A percentile compares a stretch with the other conserved stretches of the same genome.
Evolutionary conservation across 2,329 filamentous ascomycete species (phyloP).

Genomic region (Colletotrichum graminicola): DNA sequence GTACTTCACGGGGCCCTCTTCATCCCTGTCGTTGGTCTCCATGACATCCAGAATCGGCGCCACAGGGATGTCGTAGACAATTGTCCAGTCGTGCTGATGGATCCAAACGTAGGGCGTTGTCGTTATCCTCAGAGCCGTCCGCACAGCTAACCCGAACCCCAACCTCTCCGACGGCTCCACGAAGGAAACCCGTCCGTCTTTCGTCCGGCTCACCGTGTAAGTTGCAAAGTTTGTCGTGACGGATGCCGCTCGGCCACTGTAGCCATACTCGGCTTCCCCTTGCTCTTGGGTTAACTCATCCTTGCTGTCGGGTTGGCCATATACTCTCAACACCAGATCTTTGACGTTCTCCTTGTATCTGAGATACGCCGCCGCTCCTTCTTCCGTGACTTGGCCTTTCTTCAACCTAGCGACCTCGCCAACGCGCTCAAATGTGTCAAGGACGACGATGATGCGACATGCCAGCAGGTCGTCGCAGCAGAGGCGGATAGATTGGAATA

Average conservation of each 20-base stretch:
- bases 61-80: conserved; percentile 60
- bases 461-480: conserved; percentile 56
- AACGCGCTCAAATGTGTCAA: conserved; percentile 65
- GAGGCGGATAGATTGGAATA: conserved; percentile 59
- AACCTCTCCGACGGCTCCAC: conserved; percentile 61
- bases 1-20: conserved; percentile 60
- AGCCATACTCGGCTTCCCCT: conserved; percentile 63
- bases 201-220: conserved; percentile 52
- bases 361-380: conserved; percentile 57
- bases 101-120: conserved; percentile 67
- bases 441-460: conserved; percentile 63
- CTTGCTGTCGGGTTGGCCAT: conserved; percentile 27
- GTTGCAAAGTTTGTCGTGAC: neutral
- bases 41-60: conserved; percentile 60
- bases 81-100: conserved; percentile 69
- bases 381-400: conserved; percentile 63
- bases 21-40: conserved; percentile 50
- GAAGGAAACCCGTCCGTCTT: conserved; percentile 57
- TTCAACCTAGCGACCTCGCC: conserved; percentile 60
- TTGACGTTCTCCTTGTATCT: conserved; percentile 63
- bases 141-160: conserved; percentile 67
- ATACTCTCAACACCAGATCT: conserved; percentile 53
- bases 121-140: conserved; percentile 61
- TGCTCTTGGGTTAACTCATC: conserved; percentile 23
- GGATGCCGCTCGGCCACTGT: conserved; percentile 38